Evolutionary conservation across 1,139 yeast genomes (phyloP), one percentile per base, ranked within the genome.

Genomic region (Yamadazyma buinensis): DNA sequence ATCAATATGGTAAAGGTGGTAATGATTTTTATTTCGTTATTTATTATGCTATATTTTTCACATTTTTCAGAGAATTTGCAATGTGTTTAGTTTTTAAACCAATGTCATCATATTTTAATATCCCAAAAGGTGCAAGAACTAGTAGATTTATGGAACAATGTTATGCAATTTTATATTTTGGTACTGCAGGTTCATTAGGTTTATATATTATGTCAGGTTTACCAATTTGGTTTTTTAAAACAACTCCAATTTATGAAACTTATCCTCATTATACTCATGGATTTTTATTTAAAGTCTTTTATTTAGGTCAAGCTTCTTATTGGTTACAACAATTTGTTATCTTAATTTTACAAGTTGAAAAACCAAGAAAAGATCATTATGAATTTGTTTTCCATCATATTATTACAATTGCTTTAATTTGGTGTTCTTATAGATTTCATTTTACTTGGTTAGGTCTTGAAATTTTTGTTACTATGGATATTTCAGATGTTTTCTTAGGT

Each of bases 241-340:
- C 97, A 7, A 70, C 78, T 4, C 80, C 86, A 30, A 84, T 92
- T 66, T 92, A 87, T 58, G 72, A 61, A 36, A 66, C 75, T 22
- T 92, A 84, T 56, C 98, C 98, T 10, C 97, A 94, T 62, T 71
- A 75, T 43, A 72, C 84, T 25, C 88, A 85, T 54, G 81, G 77
- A 39, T 72, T 69, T 41, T 66, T 72, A 41, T 84, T 84, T 64
- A 92, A 92, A 64, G 56, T 79, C 13, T 94, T 84, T 56, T 94
- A 92, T 59, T 68, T 92, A 45, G 80, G 87, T 26, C 98, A 92
- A 64, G 97, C 97, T 6, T 85, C 97, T 2, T 92, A 87, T 60
- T 92, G 99, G 99, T 80, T 88, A 13, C 99, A 92, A 64, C 98
- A 92, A 61, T 82, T 94, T 1, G 78, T 85, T 28, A 83, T 92